These are phyloP conservation scores for Schizophyllum commune DNA, from an alignment of 1,284 basidiomycete genomes.

Conservation along the genomic window DNA sequence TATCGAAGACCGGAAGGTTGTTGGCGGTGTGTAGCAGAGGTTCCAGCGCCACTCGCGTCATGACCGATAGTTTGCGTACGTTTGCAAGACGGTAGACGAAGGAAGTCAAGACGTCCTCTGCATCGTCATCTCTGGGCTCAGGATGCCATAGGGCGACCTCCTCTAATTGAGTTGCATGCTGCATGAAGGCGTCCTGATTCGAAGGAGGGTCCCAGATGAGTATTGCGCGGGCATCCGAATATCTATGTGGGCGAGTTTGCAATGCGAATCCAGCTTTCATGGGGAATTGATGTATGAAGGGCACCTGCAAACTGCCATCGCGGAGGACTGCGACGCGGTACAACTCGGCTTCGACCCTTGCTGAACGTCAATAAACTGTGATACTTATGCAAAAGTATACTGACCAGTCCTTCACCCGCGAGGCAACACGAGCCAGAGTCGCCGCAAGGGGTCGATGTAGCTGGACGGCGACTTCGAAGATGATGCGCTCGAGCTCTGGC, in stretches of 20 bases:
- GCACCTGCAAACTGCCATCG: too few relatives aligned
- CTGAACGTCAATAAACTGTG: not conserved
- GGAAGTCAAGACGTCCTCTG: not conserved
- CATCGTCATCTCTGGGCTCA: not conserved
- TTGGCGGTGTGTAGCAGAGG: not conserved
- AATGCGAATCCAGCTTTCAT: not conserved
- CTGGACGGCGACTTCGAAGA: slow-evolving; percentile 5
- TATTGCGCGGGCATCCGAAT: not conserved
- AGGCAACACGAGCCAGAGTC: not conserved
- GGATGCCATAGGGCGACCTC: not conserved
- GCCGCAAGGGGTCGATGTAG: not conserved
- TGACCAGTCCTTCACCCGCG: not conserved
- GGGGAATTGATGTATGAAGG: not conserved
- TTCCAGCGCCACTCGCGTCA: not conserved
- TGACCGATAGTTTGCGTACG: too few relatives aligned
- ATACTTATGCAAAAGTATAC: not conserved
- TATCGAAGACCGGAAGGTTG: not conserved
- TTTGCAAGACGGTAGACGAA: not conserved
- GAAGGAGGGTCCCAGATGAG: not conserved
- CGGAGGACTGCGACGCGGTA: not conserved
- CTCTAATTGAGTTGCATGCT: not conserved
- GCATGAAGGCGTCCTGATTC: not conserved
- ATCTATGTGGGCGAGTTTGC: not conserved
- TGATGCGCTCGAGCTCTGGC: slow-evolving; percentile 8
- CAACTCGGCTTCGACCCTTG: not conserved